Evolutionary conservation across 768 basidiomycete species (phyloP).

Genomic region (Saitozyma podzolica): DNA sequence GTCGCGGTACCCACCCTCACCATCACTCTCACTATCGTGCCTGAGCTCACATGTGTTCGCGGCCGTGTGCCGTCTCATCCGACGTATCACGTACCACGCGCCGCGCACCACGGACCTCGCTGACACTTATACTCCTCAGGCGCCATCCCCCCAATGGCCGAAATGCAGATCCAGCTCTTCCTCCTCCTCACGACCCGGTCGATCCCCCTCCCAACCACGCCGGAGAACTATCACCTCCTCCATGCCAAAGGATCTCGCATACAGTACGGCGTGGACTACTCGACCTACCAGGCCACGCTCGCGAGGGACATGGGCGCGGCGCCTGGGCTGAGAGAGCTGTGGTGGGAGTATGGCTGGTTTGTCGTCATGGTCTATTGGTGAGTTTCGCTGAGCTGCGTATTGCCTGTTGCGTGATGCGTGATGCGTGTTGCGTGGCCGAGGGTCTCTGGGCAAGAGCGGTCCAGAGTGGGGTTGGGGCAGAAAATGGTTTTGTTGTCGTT

Average conservation of each 20-base stretch:
- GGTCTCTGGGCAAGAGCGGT: no score
- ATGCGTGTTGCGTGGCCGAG: no score
- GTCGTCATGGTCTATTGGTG: slow-evolving; percentile 62
- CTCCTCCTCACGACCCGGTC: slow-evolving; percentile 56
- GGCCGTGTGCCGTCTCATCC: no score
- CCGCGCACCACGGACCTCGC: background rate
- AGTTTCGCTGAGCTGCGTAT: slow-evolving; percentile 20
- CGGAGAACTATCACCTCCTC: slow-evolving; percentile 62
- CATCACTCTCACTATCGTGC: no score
- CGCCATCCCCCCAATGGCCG: slow-evolving; percentile 63
- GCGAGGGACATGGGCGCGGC: slow-evolving; percentile 63
- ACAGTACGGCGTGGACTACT: slow-evolving; percentile 65
- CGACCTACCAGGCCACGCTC: slow-evolving; percentile 60
- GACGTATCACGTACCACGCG: no score
- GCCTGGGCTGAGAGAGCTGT: slow-evolving; percentile 59
- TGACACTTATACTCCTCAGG: slow-evolving; percentile 18
- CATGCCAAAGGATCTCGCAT: slow-evolving; percentile 60
- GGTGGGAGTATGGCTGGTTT: slow-evolving; percentile 59
- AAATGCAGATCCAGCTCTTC: slow-evolving; percentile 65
- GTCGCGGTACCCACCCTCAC: no score
- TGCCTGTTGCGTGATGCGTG: no score
- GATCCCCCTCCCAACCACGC: slow-evolving; percentile 56
- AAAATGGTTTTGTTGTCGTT: background rate
- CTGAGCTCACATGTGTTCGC: no score
- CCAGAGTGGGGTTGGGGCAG: background rate